Conservation (phyloP, 176 grass and related monocot genomes). For the Oryza officinalis region DNA sequence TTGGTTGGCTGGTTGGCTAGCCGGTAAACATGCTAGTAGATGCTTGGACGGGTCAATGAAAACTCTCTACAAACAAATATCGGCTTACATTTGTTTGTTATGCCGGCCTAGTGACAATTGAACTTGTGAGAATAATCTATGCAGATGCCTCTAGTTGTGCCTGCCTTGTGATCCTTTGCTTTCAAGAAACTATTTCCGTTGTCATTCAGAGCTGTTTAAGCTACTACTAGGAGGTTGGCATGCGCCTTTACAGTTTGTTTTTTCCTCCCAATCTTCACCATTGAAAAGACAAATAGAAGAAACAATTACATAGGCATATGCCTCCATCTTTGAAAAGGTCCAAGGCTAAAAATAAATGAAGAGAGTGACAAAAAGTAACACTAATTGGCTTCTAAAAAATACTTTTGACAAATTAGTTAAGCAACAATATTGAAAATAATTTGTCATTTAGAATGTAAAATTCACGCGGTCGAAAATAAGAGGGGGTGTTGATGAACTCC, state of each 20-base stretch:
- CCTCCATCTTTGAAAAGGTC: background rate
- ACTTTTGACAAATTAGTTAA: background rate
- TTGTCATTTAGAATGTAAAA: too few relatives aligned
- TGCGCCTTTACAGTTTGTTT: background rate
- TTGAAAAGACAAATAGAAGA: slow-evolving; percentile 15
- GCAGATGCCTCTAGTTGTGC: slow-evolving; percentile 10
- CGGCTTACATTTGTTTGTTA: background rate
- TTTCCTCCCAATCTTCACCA: background rate
- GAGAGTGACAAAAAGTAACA: background rate
- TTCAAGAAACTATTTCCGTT: slow-evolving; percentile 3
- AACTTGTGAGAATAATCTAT: slow-evolving; percentile 21
- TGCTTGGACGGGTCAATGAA: background rate
- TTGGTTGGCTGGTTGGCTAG: background rate
- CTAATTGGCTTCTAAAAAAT: background rate
- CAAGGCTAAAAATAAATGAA: background rate
- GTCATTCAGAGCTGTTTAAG: background rate
- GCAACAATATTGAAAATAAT: too few relatives aligned
- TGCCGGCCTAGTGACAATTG: background rate
- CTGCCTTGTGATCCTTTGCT: background rate
- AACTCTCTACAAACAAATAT: background rate
- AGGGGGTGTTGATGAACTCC: too few relatives aligned
- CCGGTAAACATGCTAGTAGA: background rate
- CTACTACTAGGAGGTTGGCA: background rate
- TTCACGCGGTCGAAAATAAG: too few relatives aligned
- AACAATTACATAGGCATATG: background rate